phyloP scores from a whole-genome alignment of 306 rosid species.

The Betula pendula region DNA sequence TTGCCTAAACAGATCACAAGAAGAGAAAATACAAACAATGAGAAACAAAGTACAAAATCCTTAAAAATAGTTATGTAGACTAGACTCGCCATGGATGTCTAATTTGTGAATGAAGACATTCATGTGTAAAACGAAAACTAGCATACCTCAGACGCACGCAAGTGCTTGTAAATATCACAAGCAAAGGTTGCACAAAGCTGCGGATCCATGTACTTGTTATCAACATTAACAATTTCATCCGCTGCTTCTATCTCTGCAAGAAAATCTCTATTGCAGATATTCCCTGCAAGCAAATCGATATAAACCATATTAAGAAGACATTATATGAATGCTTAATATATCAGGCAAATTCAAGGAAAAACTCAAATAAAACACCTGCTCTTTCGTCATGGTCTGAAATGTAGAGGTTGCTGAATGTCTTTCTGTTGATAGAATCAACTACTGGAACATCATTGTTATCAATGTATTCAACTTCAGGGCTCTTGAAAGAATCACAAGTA shows the following conservation, averaged over 20 bases:
- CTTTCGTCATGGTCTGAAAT: constrained; percentile 58
- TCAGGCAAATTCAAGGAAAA: neutral
- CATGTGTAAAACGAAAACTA: neutral
- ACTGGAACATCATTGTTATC: constrained; percentile 68
- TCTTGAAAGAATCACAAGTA: constrained; percentile 77
- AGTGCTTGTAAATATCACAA: constrained; percentile 92
- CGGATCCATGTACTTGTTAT: constrained; percentile 68
- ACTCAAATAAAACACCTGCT: constrained; percentile 40
- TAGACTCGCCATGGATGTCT: neutral
- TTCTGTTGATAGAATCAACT: constrained; percentile 63
- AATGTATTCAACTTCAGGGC: constrained; percentile 82
- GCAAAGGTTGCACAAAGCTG: constrained; percentile 88
- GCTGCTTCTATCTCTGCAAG: constrained; percentile 59
- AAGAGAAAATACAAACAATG: neutral
- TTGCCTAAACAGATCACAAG: constrained; percentile 40
- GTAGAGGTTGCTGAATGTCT: constrained; percentile 65
- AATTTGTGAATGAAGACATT: neutral
- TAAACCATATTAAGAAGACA: neutral
- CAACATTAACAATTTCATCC: constrained; percentile 55
- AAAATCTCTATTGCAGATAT: constrained; percentile 62
- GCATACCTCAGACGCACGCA: constrained; percentile 84
- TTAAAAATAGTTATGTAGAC: neutral
- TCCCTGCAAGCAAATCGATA: constrained; percentile 49
- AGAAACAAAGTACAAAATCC: neutral
- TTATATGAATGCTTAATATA: neutral